These are phyloP conservation scores for Perkinsus olseni DNA, from an alignment of 169 alveolate genomes.

Conservation along the genomic window DNA sequence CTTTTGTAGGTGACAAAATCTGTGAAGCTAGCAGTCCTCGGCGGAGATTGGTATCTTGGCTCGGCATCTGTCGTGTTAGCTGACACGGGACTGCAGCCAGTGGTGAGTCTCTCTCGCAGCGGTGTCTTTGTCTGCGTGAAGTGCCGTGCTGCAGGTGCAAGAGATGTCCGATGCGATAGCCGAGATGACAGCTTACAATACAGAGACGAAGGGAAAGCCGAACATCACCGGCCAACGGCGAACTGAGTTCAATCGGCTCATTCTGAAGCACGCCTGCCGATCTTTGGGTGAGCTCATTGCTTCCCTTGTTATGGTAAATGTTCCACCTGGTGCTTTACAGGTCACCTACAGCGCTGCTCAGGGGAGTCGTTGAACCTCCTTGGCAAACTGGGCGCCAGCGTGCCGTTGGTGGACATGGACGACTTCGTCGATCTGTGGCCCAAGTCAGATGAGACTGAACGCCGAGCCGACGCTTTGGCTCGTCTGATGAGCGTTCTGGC, in stretches of 20 bases:
- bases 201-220: neutral
- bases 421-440: neutral
- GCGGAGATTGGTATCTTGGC: neutral
- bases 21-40: neutral
- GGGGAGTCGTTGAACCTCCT: neutral
- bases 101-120: neutral
- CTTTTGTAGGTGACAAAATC: neutral
- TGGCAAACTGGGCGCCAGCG: neutral
- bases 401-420: neutral
- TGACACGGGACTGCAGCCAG: neutral
- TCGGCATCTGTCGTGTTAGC: neutral
- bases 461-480: neutral
- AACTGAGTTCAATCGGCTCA: neutral
- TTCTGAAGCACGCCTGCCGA: neutral
- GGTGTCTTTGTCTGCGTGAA: neutral
- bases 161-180: neutral
- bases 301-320: neutral
- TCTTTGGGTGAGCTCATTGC: neutral
- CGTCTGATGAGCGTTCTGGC: neutral
- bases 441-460: neutral
- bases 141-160: neutral
- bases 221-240: neutral
- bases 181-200: neutral
- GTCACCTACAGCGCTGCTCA: neutral
- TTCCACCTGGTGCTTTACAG: neutral